Evolutionary conservation across 345 rosid genomes (phyloP).

Genomic region (Psidium guajava): DNA sequence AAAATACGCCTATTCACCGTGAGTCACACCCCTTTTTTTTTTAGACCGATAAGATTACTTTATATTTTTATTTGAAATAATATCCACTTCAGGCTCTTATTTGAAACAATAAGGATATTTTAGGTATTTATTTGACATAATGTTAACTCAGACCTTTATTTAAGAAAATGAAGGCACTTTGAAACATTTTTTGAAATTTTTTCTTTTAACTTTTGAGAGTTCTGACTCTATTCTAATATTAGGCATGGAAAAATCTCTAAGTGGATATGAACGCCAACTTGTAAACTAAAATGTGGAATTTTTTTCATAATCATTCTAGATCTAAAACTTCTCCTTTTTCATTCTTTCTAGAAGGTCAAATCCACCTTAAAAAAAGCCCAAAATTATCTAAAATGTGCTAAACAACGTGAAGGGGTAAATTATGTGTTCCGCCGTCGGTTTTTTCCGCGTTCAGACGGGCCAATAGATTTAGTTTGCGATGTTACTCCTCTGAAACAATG

Average conservation of each 20-base stretch:
- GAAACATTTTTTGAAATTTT: too few species aligned
- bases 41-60: too few species aligned
- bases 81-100: too few species aligned
- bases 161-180: too few species aligned
- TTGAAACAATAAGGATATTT: too few species aligned
- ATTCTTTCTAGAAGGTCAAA: not conserved
- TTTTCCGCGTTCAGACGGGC: not conserved
- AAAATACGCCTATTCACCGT: too few species aligned
- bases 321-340: not conserved
- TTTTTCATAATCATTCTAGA: not conserved
- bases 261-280: not conserved
- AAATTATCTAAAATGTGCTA: not conserved
- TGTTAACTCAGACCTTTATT: too few species aligned
- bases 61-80: too few species aligned
- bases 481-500: not conserved
- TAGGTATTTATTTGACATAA: too few species aligned
- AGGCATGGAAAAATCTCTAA: not conserved
- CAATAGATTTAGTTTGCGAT: not conserved
- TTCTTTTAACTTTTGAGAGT: not conserved
- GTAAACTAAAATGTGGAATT: not conserved
- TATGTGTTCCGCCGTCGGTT: not conserved
- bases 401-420: not conserved
- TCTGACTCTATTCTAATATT: not conserved
- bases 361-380: not conserved
- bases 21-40: too few species aligned